Base-by-base conservation (phyloP, 345 rosid genomes). In the Durio zibethinus region DNA sequence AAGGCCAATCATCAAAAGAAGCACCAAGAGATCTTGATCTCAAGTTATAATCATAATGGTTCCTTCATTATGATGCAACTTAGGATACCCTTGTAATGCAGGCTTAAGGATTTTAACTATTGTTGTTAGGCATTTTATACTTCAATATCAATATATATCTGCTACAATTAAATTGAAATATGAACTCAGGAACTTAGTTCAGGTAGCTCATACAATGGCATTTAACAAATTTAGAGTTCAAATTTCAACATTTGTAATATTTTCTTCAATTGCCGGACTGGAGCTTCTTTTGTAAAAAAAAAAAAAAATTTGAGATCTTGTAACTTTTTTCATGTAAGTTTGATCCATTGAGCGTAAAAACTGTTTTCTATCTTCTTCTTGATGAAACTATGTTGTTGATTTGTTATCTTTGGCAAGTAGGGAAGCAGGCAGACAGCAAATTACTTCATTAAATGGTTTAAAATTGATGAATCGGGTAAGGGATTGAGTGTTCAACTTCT, bases 21-120 rank as follows among this genome's bases (percentile, higher is more conserved):
- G 42, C 40, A 40, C 83, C 86, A 0, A 77, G 83, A 65, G 80
- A 79, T 70, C 90, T 89, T 11, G 90, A 87, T 59, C 93, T 92
- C 47, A 89, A 81, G 69, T 78, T 92, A 45, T 87, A 85, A 81
- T 31, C 2, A 47, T n/a, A 42, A 25, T 20, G 7, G 5, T 21
- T 21, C 52, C 31, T 47, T 33, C 25, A 35, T 47, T 10, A 14
- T 54, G 63, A 56, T 54, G 61, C 25, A 57, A n/a, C 20, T 36
- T 29, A 9, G 45, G 68, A 69, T 69, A 52, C 80, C 40, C 35
- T 48, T 40, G 36, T 59, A 36, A 36, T 59, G 40, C 27, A 42
- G 18, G 29, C 54, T 36, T 18, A 29, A 40, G 20, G 29, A 15
- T 42, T 7, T 42, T 43, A 54, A 63, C 67, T 38, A 12, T 40